Conservation (phyloP, 768 basidiomycete genomes). For the Termitomyces sp. region DNA sequence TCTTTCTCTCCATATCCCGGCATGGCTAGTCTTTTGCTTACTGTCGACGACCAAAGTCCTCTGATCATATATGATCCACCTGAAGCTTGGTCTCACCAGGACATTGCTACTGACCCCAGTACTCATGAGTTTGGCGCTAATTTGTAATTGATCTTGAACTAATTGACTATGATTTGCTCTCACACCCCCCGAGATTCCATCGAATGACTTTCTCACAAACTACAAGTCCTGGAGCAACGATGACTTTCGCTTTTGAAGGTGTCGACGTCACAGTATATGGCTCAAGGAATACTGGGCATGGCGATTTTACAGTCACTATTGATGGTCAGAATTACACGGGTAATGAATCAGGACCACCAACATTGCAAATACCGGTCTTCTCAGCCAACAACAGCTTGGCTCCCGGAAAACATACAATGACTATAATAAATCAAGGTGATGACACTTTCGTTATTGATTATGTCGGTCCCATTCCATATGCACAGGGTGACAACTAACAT, state of each 20-base stretch:
- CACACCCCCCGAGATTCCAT: background rate
- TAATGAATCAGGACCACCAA: too few species aligned
- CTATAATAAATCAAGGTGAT: background rate
- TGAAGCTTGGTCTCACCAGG: background rate
- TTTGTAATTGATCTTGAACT: background rate
- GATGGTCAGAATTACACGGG: background rate
- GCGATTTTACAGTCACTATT: background rate
- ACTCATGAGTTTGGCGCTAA: background rate
- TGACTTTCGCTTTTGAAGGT: background rate
- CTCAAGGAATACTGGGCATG: background rate
- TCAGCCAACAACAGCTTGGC: background rate
- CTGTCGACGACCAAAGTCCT: background rate
- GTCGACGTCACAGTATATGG: background rate
- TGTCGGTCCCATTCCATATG: background rate
- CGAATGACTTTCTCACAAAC: background rate
- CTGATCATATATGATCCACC: background rate
- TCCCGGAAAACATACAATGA: background rate
- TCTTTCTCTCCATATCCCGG: background rate
- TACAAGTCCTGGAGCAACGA: background rate
- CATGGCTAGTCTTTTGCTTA: background rate
- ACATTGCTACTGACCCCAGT: background rate
- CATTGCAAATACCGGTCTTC: background rate
- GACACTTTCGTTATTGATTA: background rate
- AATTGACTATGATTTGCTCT: background rate
- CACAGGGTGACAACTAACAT: too few species aligned